Conservation (phyloP, 2,329 filamentous ascomycete genomes). For the Hypoxylon sp. region DNA sequence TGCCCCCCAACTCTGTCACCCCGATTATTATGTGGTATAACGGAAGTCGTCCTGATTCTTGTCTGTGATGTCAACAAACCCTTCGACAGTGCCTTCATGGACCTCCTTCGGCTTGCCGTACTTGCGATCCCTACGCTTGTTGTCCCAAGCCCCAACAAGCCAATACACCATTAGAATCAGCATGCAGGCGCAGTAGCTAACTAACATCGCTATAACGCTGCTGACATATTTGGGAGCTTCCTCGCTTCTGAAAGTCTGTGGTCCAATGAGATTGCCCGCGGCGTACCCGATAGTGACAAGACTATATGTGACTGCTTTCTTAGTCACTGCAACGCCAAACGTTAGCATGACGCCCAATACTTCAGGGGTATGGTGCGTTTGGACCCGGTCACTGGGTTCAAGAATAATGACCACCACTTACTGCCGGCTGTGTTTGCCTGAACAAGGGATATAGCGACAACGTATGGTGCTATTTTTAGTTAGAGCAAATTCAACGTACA, state of each 20-base stretch:
- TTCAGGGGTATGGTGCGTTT: background rate
- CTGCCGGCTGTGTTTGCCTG: constrained; percentile 51
- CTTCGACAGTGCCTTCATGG: constrained; percentile 44
- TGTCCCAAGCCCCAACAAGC: constrained; percentile 48
- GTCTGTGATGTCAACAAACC: constrained; percentile 47
- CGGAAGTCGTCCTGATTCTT: constrained; percentile 49
- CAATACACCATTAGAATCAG: constrained; percentile 54
- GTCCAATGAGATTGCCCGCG: constrained; percentile 60
- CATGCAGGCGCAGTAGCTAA: constrained; percentile 55
- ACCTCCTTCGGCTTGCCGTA: constrained; percentile 48
- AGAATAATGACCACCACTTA: constrained; percentile 13
- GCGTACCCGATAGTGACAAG: constrained; percentile 59
- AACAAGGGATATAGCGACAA: constrained; percentile 49
- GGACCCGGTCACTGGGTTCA: background rate
- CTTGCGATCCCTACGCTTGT: constrained; percentile 47
- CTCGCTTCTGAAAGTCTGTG: constrained; percentile 58
- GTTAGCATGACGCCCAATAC: constrained; percentile 9
- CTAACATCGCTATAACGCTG: constrained; percentile 57
- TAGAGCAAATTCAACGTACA: background rate
- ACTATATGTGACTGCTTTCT: constrained; percentile 58
- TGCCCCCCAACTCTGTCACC: background rate
- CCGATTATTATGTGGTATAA: constrained; percentile 46
- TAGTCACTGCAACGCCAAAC: constrained; percentile 51
- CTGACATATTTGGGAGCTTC: constrained; percentile 59
- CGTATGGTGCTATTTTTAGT: constrained; percentile 47